Evolutionary conservation across 2,329 filamentous ascomycete genomes (phyloP).

Genomic region (Tolypocladium cylindrosporum): DNA sequence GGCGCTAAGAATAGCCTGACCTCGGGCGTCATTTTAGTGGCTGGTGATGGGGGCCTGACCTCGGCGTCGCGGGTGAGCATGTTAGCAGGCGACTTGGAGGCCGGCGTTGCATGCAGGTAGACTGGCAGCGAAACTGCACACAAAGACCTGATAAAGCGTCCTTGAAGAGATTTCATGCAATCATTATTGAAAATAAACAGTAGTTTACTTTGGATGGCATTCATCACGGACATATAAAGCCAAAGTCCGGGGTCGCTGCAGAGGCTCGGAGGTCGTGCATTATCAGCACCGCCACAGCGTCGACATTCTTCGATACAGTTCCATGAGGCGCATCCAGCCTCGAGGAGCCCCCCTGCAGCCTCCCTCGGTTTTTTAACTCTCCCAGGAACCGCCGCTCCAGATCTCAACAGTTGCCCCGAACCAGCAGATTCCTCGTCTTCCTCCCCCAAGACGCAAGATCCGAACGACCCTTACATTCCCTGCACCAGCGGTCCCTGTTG

Average conservation of each 20-base stretch:
- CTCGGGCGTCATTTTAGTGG: neutral
- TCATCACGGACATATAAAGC: neutral
- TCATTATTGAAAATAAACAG: neutral
- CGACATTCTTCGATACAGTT: conserved; percentile 31
- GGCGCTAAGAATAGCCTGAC: neutral
- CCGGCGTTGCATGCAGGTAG: no score
- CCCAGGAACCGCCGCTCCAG: conserved; percentile 7
- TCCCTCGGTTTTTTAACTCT: conserved; percentile 18
- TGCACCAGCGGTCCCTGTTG: neutral
- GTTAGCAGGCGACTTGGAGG: neutral
- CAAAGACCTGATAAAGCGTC: neutral
- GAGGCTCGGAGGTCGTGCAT: neutral
- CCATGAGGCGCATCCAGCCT: conserved; percentile 28
- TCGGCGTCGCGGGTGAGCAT: neutral
- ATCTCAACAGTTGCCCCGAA: neutral
- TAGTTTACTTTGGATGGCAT: neutral
- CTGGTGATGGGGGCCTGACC: neutral
- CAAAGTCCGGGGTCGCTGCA: neutral
- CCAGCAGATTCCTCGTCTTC: neutral
- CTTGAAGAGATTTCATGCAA: neutral
- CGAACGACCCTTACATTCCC: neutral
- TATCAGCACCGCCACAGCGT: conserved; percentile 26
- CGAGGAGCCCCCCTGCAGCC: conserved; percentile 18
- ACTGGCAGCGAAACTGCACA: neutral
- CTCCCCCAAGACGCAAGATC: neutral